phyloP scores from a whole-genome alignment of 2,329 filamentous ascomycete species.

The Pyrenochaeta sp. region DNA sequence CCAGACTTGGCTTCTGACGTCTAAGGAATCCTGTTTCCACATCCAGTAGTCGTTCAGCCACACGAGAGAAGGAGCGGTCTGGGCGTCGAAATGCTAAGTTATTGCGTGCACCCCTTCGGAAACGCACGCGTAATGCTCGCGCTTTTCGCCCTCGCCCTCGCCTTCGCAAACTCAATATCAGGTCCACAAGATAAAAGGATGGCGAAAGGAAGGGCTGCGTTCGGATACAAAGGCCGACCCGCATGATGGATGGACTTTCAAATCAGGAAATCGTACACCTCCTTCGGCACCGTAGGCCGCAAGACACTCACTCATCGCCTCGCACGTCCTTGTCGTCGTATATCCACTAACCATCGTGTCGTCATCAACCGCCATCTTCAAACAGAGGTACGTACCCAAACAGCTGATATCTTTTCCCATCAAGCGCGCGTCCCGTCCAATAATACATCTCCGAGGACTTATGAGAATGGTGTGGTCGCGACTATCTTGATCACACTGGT shows the following conservation, averaged over 20 bases:
- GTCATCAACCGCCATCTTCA: slow-evolving; percentile 3
- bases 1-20: background rate
- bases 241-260: background rate
- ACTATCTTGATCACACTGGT: background rate
- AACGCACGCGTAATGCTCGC: background rate
- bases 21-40: background rate
- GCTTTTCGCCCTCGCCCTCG: no score
- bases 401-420: background rate
- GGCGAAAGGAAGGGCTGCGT: background rate
- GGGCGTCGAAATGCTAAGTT: background rate
- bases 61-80: background rate
- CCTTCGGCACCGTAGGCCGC: slow-evolving; percentile 1
- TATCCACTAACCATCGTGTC: slow-evolving; percentile 3
- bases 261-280: background rate
- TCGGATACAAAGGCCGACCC: background rate
- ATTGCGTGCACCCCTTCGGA: background rate
- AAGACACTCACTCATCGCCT: background rate
- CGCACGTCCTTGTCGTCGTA: background rate
- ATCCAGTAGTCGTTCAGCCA: background rate
- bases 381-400: background rate
- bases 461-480: background rate
- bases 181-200: background rate
- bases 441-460: background rate
- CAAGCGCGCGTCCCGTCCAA: slow-evolving; percentile 2
- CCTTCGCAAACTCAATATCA: background rate